Base-by-base conservation (phyloP, 257 asterid genomes). In the Solanum verrucosum region DNA sequence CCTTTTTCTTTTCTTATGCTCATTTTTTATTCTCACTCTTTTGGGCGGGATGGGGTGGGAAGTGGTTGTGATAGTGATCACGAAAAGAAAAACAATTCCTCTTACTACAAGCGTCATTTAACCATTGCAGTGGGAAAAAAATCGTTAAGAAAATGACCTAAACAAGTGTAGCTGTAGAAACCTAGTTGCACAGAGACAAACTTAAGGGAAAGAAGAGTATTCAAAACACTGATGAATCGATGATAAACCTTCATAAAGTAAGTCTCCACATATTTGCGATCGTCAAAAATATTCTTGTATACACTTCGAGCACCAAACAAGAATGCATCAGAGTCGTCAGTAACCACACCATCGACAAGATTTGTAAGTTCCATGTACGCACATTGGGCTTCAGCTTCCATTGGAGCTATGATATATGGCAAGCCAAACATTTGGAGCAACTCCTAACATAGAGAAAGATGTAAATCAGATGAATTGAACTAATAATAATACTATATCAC, bases 371-470 rank as follows among this genome's bases (percentile, higher is more conserved):
- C 99, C 98, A 97, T 92, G 89, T 92, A 94, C 63, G 99, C 99
- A 90, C 99, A 97, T 78, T 96, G 99, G 88, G 99, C 99, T 96
- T 97, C 99, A 88, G 99, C 99, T 90, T 96, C 99, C 99, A 97
- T 96, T 65, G 99, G 99, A 49, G 99, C 99, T 83, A 97, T 93
- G 52, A 97, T 96, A 91, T 93, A 97, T 46, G 99, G 99, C 88
- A 97, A 90, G 87, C 98, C 99, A 93, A 97, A 97, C 93, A 97
- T 96, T 93, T 97, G 99, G 92, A 97, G 99, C 93, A 97, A 88
- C 92, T 97, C 99, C 99, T 97, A 89, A 52, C 88, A 90, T 88
- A 37, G 83, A 88, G 56, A 88, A 91, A 85, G 56, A 42, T 77
- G 42, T 29, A 63, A 75, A 75, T 21, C 34, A 10, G 44, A 33